Conservation (phyloP, 2,329 filamentous ascomycete genomes). For the Colletotrichum cordylinicola region DNA sequence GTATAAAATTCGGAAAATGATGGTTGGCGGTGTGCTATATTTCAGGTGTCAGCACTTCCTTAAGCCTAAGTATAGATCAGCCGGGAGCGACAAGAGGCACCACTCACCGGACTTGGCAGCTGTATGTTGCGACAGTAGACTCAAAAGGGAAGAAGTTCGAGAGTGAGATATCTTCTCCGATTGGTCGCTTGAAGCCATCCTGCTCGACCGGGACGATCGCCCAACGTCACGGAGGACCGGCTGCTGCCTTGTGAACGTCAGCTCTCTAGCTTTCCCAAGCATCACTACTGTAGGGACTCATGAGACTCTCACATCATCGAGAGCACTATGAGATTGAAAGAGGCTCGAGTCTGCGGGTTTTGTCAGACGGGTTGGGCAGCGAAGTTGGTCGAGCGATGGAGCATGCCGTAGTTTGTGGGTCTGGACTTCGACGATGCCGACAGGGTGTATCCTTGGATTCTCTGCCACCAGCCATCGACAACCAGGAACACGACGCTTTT, state of each 20-base stretch:
- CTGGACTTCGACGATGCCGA: background rate
- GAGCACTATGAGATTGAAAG: background rate
- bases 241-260: constrained; percentile 16
- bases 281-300: background rate
- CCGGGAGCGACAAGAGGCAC: background rate
- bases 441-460: constrained; percentile 20
- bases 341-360: background rate
- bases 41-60: background rate
- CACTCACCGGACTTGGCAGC: background rate
- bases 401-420: constrained; percentile 15
- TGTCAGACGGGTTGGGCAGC: background rate
- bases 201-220: constrained; percentile 1
- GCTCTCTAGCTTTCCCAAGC: constrained; percentile 4
- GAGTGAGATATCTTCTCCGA: background rate
- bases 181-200: constrained; percentile 1
- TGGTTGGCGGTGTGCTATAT: background rate
- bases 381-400: constrained; percentile 16
- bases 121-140: background rate
- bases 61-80: background rate
- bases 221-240: constrained; percentile 9
- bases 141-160: background rate
- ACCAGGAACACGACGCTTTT: background rate
- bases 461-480: constrained; percentile 7
- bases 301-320: background rate
- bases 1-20: constrained; percentile 13